phyloP scores from a whole-genome alignment of 2,329 filamentous ascomycete species.

The Xylaria sp. region DNA sequence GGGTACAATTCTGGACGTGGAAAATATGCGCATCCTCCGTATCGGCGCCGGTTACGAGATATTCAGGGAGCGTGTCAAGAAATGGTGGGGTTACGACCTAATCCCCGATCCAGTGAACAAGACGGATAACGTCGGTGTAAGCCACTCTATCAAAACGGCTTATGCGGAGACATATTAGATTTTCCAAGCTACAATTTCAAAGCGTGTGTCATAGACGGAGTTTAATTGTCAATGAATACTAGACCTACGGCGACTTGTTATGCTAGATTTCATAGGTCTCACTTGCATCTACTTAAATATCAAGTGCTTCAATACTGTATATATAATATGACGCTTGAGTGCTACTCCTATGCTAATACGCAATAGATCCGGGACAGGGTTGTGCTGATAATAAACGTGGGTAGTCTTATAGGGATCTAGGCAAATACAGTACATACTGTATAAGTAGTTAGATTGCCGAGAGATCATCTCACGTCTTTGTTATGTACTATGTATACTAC shows the following conservation, averaged over 20 bases:
- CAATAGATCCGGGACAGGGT: too few species aligned
- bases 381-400: neutral
- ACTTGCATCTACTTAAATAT: conserved; percentile 17
- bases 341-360: neutral
- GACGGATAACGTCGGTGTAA: conserved; percentile 30
- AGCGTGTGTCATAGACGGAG: neutral
- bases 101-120: conserved; percentile 31
- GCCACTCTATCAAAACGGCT: conserved; percentile 28
- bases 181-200: neutral
- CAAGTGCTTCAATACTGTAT: conserved; percentile 6
- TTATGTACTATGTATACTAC: too few species aligned
- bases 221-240: neutral
- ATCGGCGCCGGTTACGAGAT: conserved; percentile 35
- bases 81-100: conserved; percentile 33
- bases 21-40: conserved; percentile 28
- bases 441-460: too few species aligned
- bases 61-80: conserved; percentile 29
- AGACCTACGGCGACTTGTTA: conserved; percentile 5
- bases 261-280: conserved; percentile 6
- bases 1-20: conserved; percentile 32
- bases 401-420: neutral
- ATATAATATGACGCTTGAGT: neutral
- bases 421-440: too few species aligned
- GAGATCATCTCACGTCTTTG: too few species aligned
- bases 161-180: conserved; percentile 18